Base-by-base conservation (phyloP, 805 yeast species). In the Yarrowia divulgata region DNA sequence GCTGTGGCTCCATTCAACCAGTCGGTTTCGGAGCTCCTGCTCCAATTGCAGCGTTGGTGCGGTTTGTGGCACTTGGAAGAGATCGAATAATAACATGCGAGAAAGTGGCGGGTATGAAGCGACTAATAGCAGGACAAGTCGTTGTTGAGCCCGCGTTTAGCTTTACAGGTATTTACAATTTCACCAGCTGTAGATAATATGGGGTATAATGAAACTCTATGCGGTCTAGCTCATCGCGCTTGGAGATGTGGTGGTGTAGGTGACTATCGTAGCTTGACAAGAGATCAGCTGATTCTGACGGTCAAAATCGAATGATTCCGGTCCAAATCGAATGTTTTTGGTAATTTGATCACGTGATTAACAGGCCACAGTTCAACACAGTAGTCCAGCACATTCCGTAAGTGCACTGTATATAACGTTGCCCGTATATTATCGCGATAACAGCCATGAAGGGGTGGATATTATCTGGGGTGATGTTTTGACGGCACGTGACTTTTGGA, bases 1-100 rank as follows among this genome's bases (percentile, higher is more conserved):
- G n/a, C 48, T 40, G 8, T 57, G 63, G 39, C 63, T 57, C 63
- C 63, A 57, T n/a, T 57, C 63, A 8, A 57, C 63, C 6, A 57
- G 63, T 1, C 63, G 48, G 14, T 57, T 57, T 9, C 63, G 35
- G 13, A 57, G 40, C 48, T 40, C 48, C 63, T 57, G 63, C 23
- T 57, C 63, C 37, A 57, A 29, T n/a, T 57, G 37, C 48, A 57
- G 39, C 23, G 48, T 29, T 29, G 45, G 46, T 3, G 46, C 35
- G 10, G 63, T 40, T 42, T 57, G 18, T 2, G 63, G 12, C 8
- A 57, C 48, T n/a, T 57, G 48, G 9, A 57, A 40, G 3, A 57
- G 48, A 9, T 57, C 39, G n/a, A 57, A 57, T 29, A 57, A n/a
- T 29, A 57, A n/a, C 63, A 57, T 57, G 46, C 19, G 46, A 19